Base-by-base conservation (phyloP, 352 stramenopile genomes). In the Phytophthora pinifolia region DNA sequence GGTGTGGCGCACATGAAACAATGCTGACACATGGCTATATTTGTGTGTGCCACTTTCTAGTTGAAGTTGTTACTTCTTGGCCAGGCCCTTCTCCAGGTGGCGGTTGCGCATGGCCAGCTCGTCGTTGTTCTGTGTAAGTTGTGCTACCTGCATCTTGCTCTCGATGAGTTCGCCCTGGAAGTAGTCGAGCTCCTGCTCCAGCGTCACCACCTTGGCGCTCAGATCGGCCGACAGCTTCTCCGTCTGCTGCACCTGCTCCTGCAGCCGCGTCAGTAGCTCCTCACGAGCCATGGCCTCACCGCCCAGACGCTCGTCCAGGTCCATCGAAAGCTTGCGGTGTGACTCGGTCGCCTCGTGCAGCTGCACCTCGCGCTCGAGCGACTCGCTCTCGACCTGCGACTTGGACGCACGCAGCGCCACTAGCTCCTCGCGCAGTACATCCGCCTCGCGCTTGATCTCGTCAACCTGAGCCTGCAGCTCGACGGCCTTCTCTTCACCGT, bases 161-260 rank as follows among this genome's bases (percentile, higher is more conserved):
- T 89, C 75, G 35, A 93, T 89, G 44, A 93, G 63, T 44, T 93
- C 83, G 54, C 70, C 65, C 53, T 91, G 83, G 66, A 89, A 93
- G 60, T 89, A 90, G 47, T 89, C 79, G 51, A 90, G 88, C 62
- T 92, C 83, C 48, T 86, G 72, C 60, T 88, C 65, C 9, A 92
- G 67, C 42, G 72, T 50, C 22, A 77, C 64, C 45, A 71, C 65
- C 34, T 76, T 57, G 25, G 70, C 60, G 30, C 75, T 61, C 36
- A 66, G 54, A 9, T 77, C 70, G 6, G 60, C 66, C 6, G 62
- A 70, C 27, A 70, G 32, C 12, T 58, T 67, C 36, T 70, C 56
- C 4, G 62, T 67, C 42, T 77, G 59, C 13, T 72, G 52, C 20
- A 60, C 45, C 29, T 83, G 62, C 12, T 75, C 56, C 29, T 78